phyloP scores from a whole-genome alignment of 495 filamentous ascomycete genomes.

The Cairneyella variabilis region DNA sequence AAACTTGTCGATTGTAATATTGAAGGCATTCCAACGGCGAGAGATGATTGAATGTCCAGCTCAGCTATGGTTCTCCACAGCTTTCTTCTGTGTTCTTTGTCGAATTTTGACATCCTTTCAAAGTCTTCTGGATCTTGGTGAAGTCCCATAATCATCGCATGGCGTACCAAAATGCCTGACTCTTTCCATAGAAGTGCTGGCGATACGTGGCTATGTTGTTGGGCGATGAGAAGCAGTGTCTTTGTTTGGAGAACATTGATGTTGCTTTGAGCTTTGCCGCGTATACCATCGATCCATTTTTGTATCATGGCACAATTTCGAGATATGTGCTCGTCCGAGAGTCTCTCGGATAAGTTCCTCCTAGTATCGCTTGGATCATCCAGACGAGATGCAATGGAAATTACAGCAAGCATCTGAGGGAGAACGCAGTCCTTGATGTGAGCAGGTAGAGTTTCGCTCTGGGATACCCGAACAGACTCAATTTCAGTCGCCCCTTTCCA shows the following conservation, averaged over 20 bases:
- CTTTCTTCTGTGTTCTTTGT: slow-evolving; percentile 35
- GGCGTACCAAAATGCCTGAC: slow-evolving; percentile 11
- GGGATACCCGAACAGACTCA: neutral
- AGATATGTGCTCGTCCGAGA: slow-evolving; percentile 14
- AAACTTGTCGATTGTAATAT: slow-evolving; percentile 42
- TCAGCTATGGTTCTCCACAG: slow-evolving; percentile 44
- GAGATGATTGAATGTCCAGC: slow-evolving; percentile 38
- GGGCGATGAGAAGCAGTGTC: slow-evolving; percentile 15
- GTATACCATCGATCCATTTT: slow-evolving; percentile 13
- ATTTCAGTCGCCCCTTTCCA: slow-evolving; percentile 8
- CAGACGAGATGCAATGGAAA: slow-evolving; percentile 8
- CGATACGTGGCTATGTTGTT: neutral
- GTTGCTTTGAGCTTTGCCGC: slow-evolving; percentile 10
- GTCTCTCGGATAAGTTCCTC: neutral
- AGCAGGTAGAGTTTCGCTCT: neutral
- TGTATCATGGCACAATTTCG: slow-evolving; percentile 5
- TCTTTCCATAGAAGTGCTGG: slow-evolving; percentile 13
- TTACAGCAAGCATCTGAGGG: slow-evolving; percentile 14
- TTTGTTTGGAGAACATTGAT: slow-evolving; percentile 9
- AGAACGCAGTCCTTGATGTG: slow-evolving; percentile 8
- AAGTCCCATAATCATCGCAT: slow-evolving; percentile 22
- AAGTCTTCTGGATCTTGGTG: slow-evolving; percentile 21
- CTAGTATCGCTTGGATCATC: slow-evolving; percentile 1
- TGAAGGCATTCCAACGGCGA: slow-evolving; percentile 36
- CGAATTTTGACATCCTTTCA: slow-evolving; percentile 27